phyloP scores from a whole-genome alignment of 2,329 filamentous ascomycete species.

The Talaromyces marneffei region DNA sequence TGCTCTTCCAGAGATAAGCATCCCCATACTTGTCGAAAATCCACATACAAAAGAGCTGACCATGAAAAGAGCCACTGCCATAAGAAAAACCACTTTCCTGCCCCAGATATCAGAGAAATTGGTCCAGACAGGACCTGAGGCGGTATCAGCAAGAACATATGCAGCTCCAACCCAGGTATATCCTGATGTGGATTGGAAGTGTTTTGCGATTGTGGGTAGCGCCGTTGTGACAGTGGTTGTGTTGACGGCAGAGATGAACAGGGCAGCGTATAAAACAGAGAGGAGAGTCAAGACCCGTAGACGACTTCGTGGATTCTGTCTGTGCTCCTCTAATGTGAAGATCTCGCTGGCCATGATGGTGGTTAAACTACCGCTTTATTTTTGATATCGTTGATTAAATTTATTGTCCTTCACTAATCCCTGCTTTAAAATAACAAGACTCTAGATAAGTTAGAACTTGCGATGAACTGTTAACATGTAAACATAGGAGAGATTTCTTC shows the following conservation, averaged over 20 bases:
- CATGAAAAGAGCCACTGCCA: constrained; percentile 53
- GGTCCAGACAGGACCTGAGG: constrained; percentile 38
- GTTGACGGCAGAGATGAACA: constrained; percentile 21
- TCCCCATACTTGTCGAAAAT: constrained; percentile 47
- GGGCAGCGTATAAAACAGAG: constrained; percentile 14
- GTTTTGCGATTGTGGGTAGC: constrained; percentile 30
- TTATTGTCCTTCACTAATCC: neutral
- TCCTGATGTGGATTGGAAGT: constrained; percentile 29
- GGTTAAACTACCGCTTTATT: no score
- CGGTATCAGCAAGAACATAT: constrained; percentile 33
- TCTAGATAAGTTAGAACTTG: neutral
- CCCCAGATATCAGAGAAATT: constrained; percentile 50
- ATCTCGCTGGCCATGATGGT: neutral
- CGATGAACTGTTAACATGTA: neutral
- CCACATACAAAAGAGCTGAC: constrained; percentile 51
- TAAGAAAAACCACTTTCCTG: constrained; percentile 52
- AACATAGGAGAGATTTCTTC: neutral
- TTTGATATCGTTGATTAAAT: neutral
- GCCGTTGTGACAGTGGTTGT: constrained; percentile 30
- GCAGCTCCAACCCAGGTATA: constrained; percentile 37
- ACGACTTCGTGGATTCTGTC: neutral
- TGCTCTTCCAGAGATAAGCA: constrained; percentile 53
- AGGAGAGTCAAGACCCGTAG: constrained; percentile 8
- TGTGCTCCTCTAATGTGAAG: neutral
- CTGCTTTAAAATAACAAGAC: neutral